These are phyloP conservation scores for Neonectria sp. DNA, from an alignment of 2,329 filamentous ascomycete genomes.

Conservation along the genomic window DNA sequence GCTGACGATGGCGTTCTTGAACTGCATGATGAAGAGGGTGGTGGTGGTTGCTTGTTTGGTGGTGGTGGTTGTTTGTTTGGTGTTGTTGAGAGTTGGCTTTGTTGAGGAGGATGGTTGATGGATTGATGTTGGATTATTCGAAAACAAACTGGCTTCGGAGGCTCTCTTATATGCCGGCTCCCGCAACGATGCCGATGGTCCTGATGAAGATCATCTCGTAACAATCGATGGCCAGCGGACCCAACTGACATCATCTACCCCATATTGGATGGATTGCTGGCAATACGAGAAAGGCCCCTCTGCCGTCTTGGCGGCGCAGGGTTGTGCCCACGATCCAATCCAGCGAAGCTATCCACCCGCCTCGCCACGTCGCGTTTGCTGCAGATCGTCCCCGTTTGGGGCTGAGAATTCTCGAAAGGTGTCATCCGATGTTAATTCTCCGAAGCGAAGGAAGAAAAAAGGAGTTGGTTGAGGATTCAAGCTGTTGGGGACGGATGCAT, in stretches of 20 bases:
- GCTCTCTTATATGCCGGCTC: slow-evolving; percentile 17
- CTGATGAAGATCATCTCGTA: slow-evolving; percentile 33
- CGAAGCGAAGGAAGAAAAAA: not conserved
- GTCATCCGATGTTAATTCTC: slow-evolving; percentile 4
- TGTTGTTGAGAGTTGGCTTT: slow-evolving; percentile 2
- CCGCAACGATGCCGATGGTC: slow-evolving; percentile 33
- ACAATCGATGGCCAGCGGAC: slow-evolving; percentile 25
- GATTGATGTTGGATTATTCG: slow-evolving; percentile 6
- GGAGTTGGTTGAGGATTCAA: not conserved
- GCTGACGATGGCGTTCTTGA: slow-evolving; percentile 43
- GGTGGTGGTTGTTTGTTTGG: not conserved
- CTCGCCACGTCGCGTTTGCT: slow-evolving; percentile 1
- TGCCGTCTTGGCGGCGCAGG: slow-evolving; percentile 3
- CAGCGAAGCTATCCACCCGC: not conserved
- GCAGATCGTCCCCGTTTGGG: slow-evolving; percentile 1
- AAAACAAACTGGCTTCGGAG: slow-evolving; percentile 4
- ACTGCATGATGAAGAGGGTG: slow-evolving; percentile 40
- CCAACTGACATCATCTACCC: slow-evolving; percentile 39
- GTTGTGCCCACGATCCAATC: not conserved
- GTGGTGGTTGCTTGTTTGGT: not conserved
- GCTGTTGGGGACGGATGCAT: not conserved
- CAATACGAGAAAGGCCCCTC: slow-evolving; percentile 20
- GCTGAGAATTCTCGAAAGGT: not conserved
- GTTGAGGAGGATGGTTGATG: not conserved
- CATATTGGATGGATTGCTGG: not conserved